Evolutionary conservation across 805 yeast genomes (phyloP), one percentile per base, ranked within the genome.

Genomic region (Cyberlindnera mycetangii): DNA sequence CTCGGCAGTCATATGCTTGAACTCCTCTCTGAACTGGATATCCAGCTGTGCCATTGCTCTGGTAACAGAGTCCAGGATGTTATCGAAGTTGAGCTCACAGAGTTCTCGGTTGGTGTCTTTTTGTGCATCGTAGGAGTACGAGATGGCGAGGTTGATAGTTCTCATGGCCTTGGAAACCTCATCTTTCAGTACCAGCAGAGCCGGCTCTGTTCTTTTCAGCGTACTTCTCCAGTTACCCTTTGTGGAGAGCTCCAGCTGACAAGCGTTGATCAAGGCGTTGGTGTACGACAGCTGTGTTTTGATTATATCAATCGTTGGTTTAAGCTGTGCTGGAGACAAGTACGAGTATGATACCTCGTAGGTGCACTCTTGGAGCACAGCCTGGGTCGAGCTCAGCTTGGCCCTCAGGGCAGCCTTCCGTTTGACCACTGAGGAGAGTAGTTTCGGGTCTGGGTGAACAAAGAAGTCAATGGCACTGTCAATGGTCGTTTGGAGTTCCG

Each of bases 321-420:
- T 63, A 24, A 74, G 49, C 34, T 68, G 69, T 7, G 57, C 54
- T 19, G 81, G 79, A 0, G 79, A 67, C 16, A 72, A 54, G 43
- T 63, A 70, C 0, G 79, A 70, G 49, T 71, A 75, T 1, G 79
- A 71, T 1, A 74, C 60, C 51, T 76, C 81, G 48, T 71, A 76
- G 3, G 68, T 56, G 49, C 78, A 72, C 51, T 76, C 79, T 27
- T 71, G 67, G 22, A 74, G 54, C 2, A 70, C 75, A 7, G 66
- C 56, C 22, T 65, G 60, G 39, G 74, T 66, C 12, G 60, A 53
- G 9, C 54, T 58, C 8, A 72, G 56, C 32, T 69, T 66, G 2
- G 61, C 50, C 28, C 66, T 52, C 4, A 73, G 54, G 1, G 55
- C 22, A 0, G 61, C 47, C 41, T 73, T 72, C 51, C 55, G 54